Base-by-base conservation (phyloP, 2,329 filamentous ascomycete genomes). In the Orbilia blumenaviensis region DNA sequence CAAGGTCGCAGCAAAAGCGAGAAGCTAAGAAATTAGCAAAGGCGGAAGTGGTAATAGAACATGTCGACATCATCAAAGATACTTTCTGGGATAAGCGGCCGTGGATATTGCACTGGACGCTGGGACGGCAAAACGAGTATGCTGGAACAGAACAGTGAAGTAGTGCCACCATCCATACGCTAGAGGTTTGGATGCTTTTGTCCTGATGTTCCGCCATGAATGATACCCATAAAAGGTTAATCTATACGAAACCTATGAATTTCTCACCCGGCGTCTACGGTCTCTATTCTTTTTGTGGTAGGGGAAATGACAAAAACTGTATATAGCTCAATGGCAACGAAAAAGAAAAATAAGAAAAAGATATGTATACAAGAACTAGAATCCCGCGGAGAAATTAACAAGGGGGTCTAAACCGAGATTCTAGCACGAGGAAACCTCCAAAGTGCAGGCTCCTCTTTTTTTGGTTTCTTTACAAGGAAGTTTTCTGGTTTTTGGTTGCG, bases 51-150 rank as follows among this genome's bases (percentile, higher is more conserved):
- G 88, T 92, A 36, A 86, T 96, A 38, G 90, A 94, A 81, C 93
- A 98, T 84, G 84, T 95, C 74, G 95, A 99, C 84, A 92, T 99
- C 80, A 98, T 99, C 83, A 93, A 91, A 80, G 92, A 98, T 83
- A 91, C 92, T 2, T 99, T 99, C 81, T 99, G 95, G 95, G 87
- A 92, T 78, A 87, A 87, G 80, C 87, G 94, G 81, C 93, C 94
- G 1, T 98, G 94, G 92, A 86, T 95, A 68, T 82, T 94, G 63
- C 92, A 90, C 0, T 77, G 66, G 67, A 66, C 42, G 8, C 25
- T 77, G 3, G 73, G 73, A 3, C 56, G 72, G 6, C 72, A 46
- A 2, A 76, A 76, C n/a, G 72, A 76, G 23, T 76, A 76, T 25
- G 72, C 64, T n/a, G 72, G 72, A 6, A 76, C 72, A 5, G 29